These are phyloP conservation scores for Globisporangium echinulatum DNA, from an alignment of 352 stramenopile species.

Conservation along the genomic window DNA sequence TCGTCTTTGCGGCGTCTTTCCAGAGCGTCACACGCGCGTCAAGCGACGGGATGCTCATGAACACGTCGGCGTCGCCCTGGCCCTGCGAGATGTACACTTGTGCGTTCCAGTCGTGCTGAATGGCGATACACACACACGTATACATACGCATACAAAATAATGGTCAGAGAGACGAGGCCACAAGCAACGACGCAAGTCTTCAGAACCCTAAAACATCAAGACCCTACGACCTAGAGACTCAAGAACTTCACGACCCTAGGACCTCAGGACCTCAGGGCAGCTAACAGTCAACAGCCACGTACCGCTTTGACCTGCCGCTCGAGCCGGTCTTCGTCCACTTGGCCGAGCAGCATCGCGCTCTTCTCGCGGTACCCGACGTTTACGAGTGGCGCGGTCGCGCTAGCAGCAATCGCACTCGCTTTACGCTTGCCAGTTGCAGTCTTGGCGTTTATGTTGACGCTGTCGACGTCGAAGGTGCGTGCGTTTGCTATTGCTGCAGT, in stretches of 20 bases:
- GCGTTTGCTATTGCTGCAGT: neutral
- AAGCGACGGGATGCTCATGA: conserved; percentile 76
- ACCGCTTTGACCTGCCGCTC: conserved; percentile 73
- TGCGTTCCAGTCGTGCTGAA: conserved; percentile 53
- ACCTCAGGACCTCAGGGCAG: too few relatives aligned
- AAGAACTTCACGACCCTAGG: too few relatives aligned
- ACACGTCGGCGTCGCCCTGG: conserved; percentile 66
- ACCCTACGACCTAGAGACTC: too few relatives aligned
- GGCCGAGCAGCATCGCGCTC: conserved; percentile 46
- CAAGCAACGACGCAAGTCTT: neutral
- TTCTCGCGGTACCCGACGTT: conserved; percentile 58
- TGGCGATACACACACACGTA: neutral
- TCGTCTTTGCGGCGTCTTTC: conserved; percentile 68
- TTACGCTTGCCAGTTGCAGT: conserved; percentile 10
- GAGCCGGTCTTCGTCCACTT: conserved; percentile 77
- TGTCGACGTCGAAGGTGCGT: too few relatives aligned
- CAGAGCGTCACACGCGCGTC: conserved; percentile 71
- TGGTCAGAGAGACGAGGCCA: neutral
- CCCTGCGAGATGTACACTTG: conserved; percentile 80
- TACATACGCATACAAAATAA: neutral
- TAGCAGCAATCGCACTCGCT: conserved; percentile 1
- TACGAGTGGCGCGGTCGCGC: neutral
- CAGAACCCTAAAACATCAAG: too few relatives aligned
- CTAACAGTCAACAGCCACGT: neutral
- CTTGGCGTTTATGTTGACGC: neutral